Conservation (phyloP, 208 protist species). For the Trypanosoma mega region DNA sequence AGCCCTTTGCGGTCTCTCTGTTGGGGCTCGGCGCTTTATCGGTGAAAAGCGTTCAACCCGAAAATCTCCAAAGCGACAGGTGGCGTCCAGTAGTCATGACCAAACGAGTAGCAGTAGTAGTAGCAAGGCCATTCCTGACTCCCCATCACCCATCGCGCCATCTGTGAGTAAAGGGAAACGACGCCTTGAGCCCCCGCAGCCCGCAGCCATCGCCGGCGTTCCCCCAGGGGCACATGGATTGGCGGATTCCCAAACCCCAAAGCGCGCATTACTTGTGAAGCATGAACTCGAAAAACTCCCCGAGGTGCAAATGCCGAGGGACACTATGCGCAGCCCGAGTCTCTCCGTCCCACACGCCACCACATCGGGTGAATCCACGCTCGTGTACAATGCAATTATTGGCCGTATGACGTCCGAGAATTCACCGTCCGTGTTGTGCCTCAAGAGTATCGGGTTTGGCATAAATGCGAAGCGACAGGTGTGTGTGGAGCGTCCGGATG, state of each 20-base stretch:
- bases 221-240: neutral
- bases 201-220: neutral
- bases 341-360: neutral
- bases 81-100: no score
- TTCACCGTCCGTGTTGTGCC: conserved; percentile 48
- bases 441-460: conserved; percentile 76
- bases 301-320: no score
- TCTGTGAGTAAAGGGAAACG: no score
- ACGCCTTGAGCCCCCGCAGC: no score
- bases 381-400: conserved; percentile 84
- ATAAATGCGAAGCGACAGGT: conserved; percentile 74
- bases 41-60: no score
- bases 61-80: no score
- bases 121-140: no score
- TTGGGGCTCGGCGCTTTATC: no score
- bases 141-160: no score
- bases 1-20: no score
- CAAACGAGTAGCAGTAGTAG: no score
- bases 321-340: no score
- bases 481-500: conserved; percentile 49
- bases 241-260: neutral
- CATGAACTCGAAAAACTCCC: conserved; percentile 8
- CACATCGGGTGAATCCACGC: conserved; percentile 19
- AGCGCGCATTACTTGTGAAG: neutral
- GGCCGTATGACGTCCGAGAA: conserved; percentile 83